These are phyloP conservation scores for Xylaria sp. DNA, from an alignment of 2,329 filamentous ascomycete species.

Conservation along the genomic window DNA sequence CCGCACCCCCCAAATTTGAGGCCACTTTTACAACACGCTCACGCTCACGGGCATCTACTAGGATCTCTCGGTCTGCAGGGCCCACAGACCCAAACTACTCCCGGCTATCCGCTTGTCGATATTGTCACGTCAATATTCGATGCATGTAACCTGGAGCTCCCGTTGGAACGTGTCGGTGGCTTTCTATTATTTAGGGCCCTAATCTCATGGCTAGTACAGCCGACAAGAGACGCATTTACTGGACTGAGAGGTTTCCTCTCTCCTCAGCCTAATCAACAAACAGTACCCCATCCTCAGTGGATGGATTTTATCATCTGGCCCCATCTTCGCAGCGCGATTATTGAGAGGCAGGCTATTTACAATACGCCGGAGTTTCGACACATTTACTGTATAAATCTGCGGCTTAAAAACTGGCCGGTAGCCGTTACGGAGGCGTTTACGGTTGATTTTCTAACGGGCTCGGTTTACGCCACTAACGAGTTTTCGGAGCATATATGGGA, in stretches of 20 bases:
- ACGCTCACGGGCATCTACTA: constrained; percentile 32
- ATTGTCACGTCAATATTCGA: constrained; percentile 49
- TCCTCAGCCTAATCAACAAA: constrained; percentile 47
- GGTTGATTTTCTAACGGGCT: constrained; percentile 44
- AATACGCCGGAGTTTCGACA: constrained; percentile 52
- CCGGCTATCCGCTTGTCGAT: constrained; percentile 47
- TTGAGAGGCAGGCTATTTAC: constrained; percentile 51
- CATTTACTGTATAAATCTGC: constrained; percentile 50
- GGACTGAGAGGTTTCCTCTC: constrained; percentile 41
- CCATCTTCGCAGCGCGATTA: constrained; percentile 50
- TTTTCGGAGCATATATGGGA: constrained; percentile 44
- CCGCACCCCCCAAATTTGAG: constrained; percentile 50
- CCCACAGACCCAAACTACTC: constrained; percentile 34
- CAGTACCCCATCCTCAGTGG: constrained; percentile 48
- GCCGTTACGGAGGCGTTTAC: constrained; percentile 42
- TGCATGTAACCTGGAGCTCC: constrained; percentile 43
- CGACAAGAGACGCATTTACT: constrained; percentile 47
- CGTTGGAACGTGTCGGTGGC: constrained; percentile 49
- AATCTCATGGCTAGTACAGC: constrained; percentile 48
- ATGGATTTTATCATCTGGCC: constrained; percentile 51
- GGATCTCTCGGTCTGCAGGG: constrained; percentile 40
- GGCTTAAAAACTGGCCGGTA: constrained; percentile 51
- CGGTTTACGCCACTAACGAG: constrained; percentile 44
- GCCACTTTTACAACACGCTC: constrained; percentile 42
- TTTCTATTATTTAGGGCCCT: constrained; percentile 49